Conservation (phyloP, 2,329 filamentous ascomycete species). For the Ceratocystis colombiana region DNA sequence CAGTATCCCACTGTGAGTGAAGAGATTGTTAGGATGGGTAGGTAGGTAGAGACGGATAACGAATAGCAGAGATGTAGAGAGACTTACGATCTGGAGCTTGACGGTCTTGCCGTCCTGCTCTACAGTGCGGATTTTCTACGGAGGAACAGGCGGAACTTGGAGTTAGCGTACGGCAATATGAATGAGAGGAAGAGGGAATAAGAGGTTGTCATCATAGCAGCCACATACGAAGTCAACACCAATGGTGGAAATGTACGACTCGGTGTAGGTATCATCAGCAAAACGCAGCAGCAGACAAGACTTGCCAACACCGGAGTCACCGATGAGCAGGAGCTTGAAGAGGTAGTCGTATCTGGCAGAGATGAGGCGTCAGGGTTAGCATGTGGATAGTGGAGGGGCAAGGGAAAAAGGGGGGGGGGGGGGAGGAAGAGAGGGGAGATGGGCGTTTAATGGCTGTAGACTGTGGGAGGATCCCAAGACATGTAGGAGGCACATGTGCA, state of each 20-base stretch:
- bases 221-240: conserved; percentile 94
- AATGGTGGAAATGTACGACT: conserved; percentile 99
- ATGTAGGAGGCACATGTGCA: conserved; percentile 1
- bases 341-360: conserved; percentile 93
- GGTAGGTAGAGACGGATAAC: background rate
- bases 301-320: conserved; percentile 99
- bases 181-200: conserved; percentile 11
- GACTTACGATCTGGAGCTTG: conserved; percentile 92
- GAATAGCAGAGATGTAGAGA: background rate
- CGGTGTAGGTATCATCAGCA: conserved; percentile 97
- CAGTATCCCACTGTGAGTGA: conserved; percentile 79
- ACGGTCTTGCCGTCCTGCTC: conserved; percentile 99
- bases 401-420: background rate
- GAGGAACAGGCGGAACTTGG: background rate
- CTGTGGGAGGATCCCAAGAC: background rate
- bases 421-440: background rate
- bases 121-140: conserved; percentile 97
- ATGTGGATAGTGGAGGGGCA: background rate
- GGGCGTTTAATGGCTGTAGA: background rate
- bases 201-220: background rate
- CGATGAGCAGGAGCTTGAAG: conserved; percentile 99
- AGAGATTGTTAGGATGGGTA: background rate
- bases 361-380: conserved; percentile 20
- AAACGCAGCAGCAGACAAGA: conserved; percentile 96
- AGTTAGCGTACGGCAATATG: conserved; percentile 26